Percentiles rank a stretch among this genome's conserved stretches.
Evolutionary conservation across 75 land plant genomes (phyloP).

Genomic region (Sequoiadendron giganteum): DNA sequence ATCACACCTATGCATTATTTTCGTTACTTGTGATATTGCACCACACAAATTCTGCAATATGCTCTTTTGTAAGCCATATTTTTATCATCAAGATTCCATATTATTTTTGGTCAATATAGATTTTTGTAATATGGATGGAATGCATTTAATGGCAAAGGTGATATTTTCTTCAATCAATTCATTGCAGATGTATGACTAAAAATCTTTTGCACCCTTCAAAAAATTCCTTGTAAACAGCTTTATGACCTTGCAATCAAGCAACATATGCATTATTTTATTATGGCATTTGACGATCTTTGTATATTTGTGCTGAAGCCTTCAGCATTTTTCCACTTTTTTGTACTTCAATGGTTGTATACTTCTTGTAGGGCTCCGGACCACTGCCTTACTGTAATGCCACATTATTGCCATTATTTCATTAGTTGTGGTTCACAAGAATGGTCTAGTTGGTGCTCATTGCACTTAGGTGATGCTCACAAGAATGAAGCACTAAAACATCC

Average conservation of each 20-base stretch:
- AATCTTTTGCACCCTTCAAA: background rate
- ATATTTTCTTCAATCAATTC: background rate
- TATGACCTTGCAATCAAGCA: background rate
- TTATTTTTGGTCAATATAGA: too few relatives aligned
- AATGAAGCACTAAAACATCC: too few relatives aligned
- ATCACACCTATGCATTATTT: too few relatives aligned
- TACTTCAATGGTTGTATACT: background rate
- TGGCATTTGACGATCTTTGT: background rate
- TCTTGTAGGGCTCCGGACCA: background rate
- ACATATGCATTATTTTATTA: background rate
- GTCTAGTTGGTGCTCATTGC: too few relatives aligned
- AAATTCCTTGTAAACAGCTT: background rate
- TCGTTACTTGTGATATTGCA: too few relatives aligned
- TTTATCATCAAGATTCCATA: too few relatives aligned
- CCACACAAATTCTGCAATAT: too few relatives aligned
- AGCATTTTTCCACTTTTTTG: background rate
- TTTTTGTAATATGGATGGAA: too few relatives aligned
- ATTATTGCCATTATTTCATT: background rate
- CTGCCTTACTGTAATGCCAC: background rate
- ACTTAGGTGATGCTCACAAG: too few relatives aligned
- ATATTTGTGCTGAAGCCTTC: background rate
- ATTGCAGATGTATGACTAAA: background rate
- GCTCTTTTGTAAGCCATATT: background rate
- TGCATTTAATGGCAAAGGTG: background rate
- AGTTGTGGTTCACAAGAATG: too few relatives aligned